Evolutionary conservation across 2,329 filamentous ascomycete genomes (phyloP), one percentile per base, ranked within the genome.

Genomic region (Meredithiella fracta): DNA sequence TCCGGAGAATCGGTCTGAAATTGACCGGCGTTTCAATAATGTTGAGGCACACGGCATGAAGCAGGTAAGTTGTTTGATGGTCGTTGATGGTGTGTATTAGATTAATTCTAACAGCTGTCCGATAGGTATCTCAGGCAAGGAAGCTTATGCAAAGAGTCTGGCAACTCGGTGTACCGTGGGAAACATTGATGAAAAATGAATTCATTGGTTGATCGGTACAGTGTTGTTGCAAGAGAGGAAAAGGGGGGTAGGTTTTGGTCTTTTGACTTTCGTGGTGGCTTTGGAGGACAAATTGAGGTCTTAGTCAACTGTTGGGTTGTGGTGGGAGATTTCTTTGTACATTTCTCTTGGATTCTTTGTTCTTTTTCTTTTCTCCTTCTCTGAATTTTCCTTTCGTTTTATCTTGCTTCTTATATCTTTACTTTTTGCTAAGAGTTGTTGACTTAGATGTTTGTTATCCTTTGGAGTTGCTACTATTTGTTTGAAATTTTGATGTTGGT

Each of bases 1-100:
- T 51, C 63, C 70, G 34, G 67, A 67, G 2, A 77, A 83, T 61
- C 72, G 80, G 52, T 68, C 69, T 23, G 73, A 78, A 62, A 78
- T 91, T 38, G 69, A 86, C 62, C 76, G 79, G 61, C 73, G 86
- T 51, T 73, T 92, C 64, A 72, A 73, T 64, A 75, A 75, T 17
- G 77, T 87, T 1, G 85, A 91, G 68, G 78, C 75, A 3, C 82
- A 82, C 60, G 86, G 86, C 3, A 82, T 91, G 78, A 83, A 79
- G 59, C 85, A 91, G 72, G 84, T 84, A 62, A 67, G 73, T 62
- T 51, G n/a, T 56, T 14, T 34, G 20, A 34, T 37, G 22, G 20
- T 11, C 8, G 38, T 20, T 23, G 8, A 11, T 34, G 29, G 23
- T 20, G 50, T 9, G 52, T 17, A 31, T 34, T 38, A 52, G 56